Evolutionary conservation across 169 alveolate species (phyloP), one percentile per base, ranked within the genome.

Genomic region (Plasmodium falciparum): DNA sequence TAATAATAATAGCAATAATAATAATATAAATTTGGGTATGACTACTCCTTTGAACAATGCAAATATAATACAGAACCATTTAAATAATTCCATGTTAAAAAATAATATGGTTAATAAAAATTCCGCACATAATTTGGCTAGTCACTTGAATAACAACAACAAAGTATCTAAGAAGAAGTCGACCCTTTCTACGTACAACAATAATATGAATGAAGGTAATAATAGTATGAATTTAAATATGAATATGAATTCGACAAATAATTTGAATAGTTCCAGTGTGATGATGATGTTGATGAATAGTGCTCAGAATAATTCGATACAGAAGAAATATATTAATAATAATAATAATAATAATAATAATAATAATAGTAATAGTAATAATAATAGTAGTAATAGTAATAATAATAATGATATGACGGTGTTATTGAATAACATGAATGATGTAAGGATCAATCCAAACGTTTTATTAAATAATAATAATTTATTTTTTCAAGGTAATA

Each of bases 321-420:
- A 73, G 45, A 73, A 50, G 39, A 73, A 73, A 61, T 73, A 56
- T 29, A 12, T 73, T 29, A 61, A 61, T 6, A 73, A 73, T 47
- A 52, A 73, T 56, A 56, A 9, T 49, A n/a, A 22, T 20, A 11
- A 61, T 56, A 59, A n/a, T n/a, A n/a, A 73, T 56, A 56, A 9
- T 49, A n/a, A 22, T 20, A 11, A 61, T 56, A 59, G 56, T 15
- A 26, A 62, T 0, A 24, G 6, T 0, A 33, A 52, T 47, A 33
- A 58, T 22, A 73, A 22, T 15, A 15, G 15, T 13, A 73, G 12
- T 54, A n/a, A 1, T 39, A 4, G 13, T 17, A 43, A 56, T 26
- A 9, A 73, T 15, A 13, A 70, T 39, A 24, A 26, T 6, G 8
- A 67, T 17, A 67, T 13, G 9, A 2, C 65, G 15, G 2, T 6